Evolutionary conservation across 441 rosid species (phyloP), one percentile per base, ranked within the genome.

Genomic region (Capsella rubella): DNA sequence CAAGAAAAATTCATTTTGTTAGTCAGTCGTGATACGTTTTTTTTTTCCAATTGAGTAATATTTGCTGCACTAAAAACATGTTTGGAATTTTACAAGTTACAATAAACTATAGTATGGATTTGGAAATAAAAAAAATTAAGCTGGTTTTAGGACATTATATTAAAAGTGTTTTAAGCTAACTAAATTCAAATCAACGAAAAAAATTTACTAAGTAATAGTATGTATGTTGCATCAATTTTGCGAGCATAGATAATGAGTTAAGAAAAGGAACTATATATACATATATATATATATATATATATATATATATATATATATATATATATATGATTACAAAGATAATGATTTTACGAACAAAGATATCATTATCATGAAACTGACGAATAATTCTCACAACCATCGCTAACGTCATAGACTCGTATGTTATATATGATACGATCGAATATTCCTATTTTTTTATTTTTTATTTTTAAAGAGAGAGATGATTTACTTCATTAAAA

Each of bases 371-470:
- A 52, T 43, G 63, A 72, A 72, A 63, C 56, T 51, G 39, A 69
- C 59, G 60, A 63, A 37, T 63, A 55, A 69, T n/a, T 54, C 65
- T 76, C 59, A 6, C 58, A 53, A 69, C 74, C 4, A 61, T 75
- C 4, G 79, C 69, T 57, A 64, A 77, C 80, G 80, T 72, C 73
- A 77, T 35, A 64, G 3, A 77, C 57, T 31, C 72, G 29, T 64
- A 77, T 50, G 61, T 78, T 67, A 78, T 32, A 66, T 61, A 71
- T 66, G 80, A 70, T 77, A 50, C 43, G n/a, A n/a, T n/a, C n/a
- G 80, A 57, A 77, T 77, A 77, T 71, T 77, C 77, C 58, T 11
- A 16, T 16, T 16, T 16, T 16, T 16, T 16, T n/a, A n/a, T 16
- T 16, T 16, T 16, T 16, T 16, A 0, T 16, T 16, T 16, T 16